Percentiles rank a stretch among this genome's conserved stretches.
These are phyloP conservation scores for Mycosarcoma mackinlayi DNA, from an alignment of 1,284 basidiomycete species.

Conservation along the genomic window DNA sequence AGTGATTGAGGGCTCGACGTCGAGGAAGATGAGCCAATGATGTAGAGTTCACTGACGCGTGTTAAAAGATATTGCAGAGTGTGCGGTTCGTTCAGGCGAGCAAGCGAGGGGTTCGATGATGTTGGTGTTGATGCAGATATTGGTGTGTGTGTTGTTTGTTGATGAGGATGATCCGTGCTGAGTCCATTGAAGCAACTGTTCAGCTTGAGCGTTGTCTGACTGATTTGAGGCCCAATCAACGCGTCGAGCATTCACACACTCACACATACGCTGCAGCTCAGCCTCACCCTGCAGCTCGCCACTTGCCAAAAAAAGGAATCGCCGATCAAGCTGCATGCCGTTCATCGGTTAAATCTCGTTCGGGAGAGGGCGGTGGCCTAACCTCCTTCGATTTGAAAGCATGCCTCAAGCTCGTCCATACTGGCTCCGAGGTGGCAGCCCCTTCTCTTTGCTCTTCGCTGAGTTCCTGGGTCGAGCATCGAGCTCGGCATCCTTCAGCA, in stretches of 20 bases:
- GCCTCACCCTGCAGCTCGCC: slow-evolving; percentile 23
- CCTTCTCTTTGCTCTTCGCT: no score
- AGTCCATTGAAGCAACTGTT: slow-evolving; percentile 20
- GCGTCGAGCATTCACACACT: slow-evolving; percentile 14
- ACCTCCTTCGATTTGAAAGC: no score
- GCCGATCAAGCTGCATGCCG: no score
- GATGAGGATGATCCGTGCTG: slow-evolving; percentile 4
- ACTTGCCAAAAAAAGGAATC: no score
- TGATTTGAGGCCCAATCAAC: neutral
- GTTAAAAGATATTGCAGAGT: neutral
- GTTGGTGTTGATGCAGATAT: slow-evolving; percentile 1
- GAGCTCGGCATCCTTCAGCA: no score
- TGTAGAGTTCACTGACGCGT: slow-evolving; percentile 19
- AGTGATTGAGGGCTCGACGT: slow-evolving; percentile 16
- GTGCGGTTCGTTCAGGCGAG: neutral
- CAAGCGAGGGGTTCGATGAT: neutral
- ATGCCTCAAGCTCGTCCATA: neutral
- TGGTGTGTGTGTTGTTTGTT: neutral
- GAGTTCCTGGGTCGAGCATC: no score
- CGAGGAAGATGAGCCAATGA: slow-evolving; percentile 20
- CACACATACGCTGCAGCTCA: slow-evolving; percentile 3
- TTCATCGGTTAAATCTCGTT: no score
- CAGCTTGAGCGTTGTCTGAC: neutral
- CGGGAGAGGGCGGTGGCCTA: no score
- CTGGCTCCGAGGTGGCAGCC: no score